Evolutionary conservation across 805 yeast species (phyloP).

Genomic region (Yarrowia sp.): DNA sequence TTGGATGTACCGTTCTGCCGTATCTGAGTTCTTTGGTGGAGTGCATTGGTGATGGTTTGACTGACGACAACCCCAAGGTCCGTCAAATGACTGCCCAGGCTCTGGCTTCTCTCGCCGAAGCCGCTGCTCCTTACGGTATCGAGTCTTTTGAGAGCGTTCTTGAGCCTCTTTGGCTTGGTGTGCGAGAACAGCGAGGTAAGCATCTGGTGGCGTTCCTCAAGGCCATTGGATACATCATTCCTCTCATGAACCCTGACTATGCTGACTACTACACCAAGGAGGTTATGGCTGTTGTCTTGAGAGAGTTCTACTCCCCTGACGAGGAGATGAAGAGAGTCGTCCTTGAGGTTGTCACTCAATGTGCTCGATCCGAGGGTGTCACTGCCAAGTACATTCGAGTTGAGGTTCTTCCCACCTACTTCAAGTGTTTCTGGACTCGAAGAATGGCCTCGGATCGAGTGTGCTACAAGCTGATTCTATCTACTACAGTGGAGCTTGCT

Average conservation of each 20-base stretch:
- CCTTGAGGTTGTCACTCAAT: slow-evolving; percentile 67
- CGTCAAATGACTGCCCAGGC: slow-evolving; percentile 76
- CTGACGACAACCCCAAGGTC: slow-evolving; percentile 72
- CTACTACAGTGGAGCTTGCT: slow-evolving; percentile 73
- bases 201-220: slow-evolving; percentile 75
- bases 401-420: slow-evolving; percentile 66
- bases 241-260: slow-evolving; percentile 85
- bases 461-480: slow-evolving; percentile 65
- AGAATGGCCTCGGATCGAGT: slow-evolving; percentile 66
- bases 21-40: slow-evolving; percentile 69
- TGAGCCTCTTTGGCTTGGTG: slow-evolving; percentile 83
- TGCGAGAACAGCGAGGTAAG: slow-evolving; percentile 77
- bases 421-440: slow-evolving; percentile 80
- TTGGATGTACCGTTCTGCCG: slow-evolving; percentile 80
- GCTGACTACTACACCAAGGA: slow-evolving; percentile 79
- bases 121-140: slow-evolving; percentile 85
- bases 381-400: slow-evolving; percentile 57
- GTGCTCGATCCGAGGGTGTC: slow-evolving; percentile 67
- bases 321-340: slow-evolving; percentile 85
- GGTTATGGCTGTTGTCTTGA: slow-evolving; percentile 66
- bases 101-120: slow-evolving; percentile 76
- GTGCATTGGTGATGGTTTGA: slow-evolving; percentile 63
- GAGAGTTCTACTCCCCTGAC: slow-evolving; percentile 83
- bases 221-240: slow-evolving; percentile 80
- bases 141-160: slow-evolving; percentile 79